A percentile compares a stretch with the other conserved stretches of the same genome.
Evolutionary conservation across 2,329 filamentous ascomycete genomes (phyloP).

Genomic region (Amauroascus niger): DNA sequence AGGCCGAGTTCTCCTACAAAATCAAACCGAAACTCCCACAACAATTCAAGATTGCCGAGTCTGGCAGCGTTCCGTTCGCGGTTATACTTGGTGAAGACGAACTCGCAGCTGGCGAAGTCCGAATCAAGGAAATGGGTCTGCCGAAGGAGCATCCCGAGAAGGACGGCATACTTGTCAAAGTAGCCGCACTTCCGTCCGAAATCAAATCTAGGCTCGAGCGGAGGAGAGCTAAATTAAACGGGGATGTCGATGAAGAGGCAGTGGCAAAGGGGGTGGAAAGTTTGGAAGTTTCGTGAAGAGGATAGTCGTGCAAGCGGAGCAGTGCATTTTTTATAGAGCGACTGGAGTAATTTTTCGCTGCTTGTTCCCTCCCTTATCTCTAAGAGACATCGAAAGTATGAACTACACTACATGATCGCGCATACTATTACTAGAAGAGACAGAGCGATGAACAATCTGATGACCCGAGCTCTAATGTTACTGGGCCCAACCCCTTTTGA

Average conservation of each 20-base stretch:
- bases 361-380: not conserved
- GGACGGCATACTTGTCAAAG: slow-evolving; percentile 66
- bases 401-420: too few species aligned
- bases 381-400: not conserved
- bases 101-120: slow-evolving; percentile 69
- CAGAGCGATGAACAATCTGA: not conserved
- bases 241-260: not conserved
- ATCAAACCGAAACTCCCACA: slow-evolving; percentile 77
- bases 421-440: not conserved
- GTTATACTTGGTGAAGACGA: slow-evolving; percentile 90
- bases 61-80: slow-evolving; percentile 68
- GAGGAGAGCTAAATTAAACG: not conserved
- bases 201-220: slow-evolving; percentile 17
- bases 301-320: not conserved
- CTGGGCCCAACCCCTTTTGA: too few species aligned
- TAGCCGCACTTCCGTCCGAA: slow-evolving; percentile 29
- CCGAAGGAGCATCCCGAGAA: slow-evolving; percentile 79
- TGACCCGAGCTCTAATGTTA: not conserved
- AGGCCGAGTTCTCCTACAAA: slow-evolving; percentile 82
- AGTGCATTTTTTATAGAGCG: not conserved
- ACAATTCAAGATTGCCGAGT: slow-evolving; percentile 87
- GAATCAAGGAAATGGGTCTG: slow-evolving; percentile 76
- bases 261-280: slow-evolving; percentile 7
- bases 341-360: not conserved
- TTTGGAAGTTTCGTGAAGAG: not conserved